Conservation (phyloP, 371 early-diverging fungal species). For the Haplosporangium sp. region DNA sequence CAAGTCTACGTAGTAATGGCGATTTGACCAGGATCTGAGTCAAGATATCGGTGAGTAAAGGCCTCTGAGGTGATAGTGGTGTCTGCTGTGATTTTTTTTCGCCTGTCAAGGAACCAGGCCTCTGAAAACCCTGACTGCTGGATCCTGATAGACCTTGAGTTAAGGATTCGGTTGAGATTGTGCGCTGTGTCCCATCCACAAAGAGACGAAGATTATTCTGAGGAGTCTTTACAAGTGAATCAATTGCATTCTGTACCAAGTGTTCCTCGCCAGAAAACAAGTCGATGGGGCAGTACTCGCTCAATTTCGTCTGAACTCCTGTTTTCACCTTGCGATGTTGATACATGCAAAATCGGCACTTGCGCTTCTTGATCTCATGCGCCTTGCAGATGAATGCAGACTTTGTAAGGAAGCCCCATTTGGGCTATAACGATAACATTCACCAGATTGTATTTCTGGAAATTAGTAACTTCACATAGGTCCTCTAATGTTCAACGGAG, state of each 20-base stretch:
- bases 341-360: constrained; percentile 54
- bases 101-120: too few species aligned
- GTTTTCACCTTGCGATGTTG: constrained; percentile 26
- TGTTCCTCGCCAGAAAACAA: constrained; percentile 30
- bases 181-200: constrained; percentile 27
- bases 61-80: not conserved
- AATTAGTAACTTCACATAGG: not conserved
- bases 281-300: constrained; percentile 47
- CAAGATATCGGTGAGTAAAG: constrained; percentile 22
- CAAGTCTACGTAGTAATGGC: constrained; percentile 25
- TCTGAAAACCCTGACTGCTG: not conserved
- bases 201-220: constrained; percentile 51
- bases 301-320: constrained; percentile 18
- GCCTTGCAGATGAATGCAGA: constrained; percentile 31
- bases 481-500: not conserved
- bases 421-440: constrained; percentile 24
- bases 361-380: constrained; percentile 32
- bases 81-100: not conserved
- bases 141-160: not conserved
- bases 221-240: constrained; percentile 28
- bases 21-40: constrained; percentile 29
- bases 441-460: not conserved
- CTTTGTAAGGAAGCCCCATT: constrained; percentile 45
- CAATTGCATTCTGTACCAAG: constrained; percentile 31
- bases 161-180: constrained; percentile 13